A percentile compares a stretch with the other conserved stretches of the same genome.
phyloP scores from a whole-genome alignment of 1,139 yeast genomes.

The Kodamaea sp. region DNA sequence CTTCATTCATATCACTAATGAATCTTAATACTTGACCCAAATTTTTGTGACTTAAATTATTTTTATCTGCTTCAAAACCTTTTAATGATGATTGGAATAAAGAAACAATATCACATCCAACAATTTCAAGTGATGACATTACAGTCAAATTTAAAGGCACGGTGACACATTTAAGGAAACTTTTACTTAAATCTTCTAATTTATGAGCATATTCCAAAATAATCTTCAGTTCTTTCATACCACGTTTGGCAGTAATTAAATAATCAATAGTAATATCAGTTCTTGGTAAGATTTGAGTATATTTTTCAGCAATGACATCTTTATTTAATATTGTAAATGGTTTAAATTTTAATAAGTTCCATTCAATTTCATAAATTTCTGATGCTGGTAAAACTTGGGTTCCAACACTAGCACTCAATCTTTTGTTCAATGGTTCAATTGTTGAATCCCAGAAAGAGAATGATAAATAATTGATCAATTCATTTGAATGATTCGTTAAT shows the following conservation, averaged over 20 bases:
- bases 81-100: constrained; percentile 27
- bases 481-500: constrained; percentile 56
- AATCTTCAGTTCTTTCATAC: constrained; percentile 63
- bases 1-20: constrained; percentile 16
- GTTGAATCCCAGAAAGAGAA: constrained; percentile 75
- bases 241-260: constrained; percentile 68
- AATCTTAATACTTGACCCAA: constrained; percentile 20
- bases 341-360: constrained; percentile 54
- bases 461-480: constrained; percentile 52
- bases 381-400: constrained; percentile 46
- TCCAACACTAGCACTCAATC: constrained; percentile 20
- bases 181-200: constrained; percentile 18
- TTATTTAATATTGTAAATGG: constrained; percentile 51
- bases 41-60: constrained; percentile 17
- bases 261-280: constrained; percentile 45
- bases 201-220: constrained; percentile 65
- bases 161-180: constrained; percentile 52
- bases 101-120: constrained; percentile 71
- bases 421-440: constrained; percentile 54
- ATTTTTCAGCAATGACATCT: constrained; percentile 29
- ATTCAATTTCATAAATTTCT: constrained; percentile 75
- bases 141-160: constrained; percentile 70
- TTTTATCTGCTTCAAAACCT: constrained; percentile 18
- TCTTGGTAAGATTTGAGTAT: constrained; percentile 33
- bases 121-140: constrained; percentile 66